Conservation (phyloP, 2,329 filamentous ascomycete genomes). For the Seiridium cupressi region DNA sequence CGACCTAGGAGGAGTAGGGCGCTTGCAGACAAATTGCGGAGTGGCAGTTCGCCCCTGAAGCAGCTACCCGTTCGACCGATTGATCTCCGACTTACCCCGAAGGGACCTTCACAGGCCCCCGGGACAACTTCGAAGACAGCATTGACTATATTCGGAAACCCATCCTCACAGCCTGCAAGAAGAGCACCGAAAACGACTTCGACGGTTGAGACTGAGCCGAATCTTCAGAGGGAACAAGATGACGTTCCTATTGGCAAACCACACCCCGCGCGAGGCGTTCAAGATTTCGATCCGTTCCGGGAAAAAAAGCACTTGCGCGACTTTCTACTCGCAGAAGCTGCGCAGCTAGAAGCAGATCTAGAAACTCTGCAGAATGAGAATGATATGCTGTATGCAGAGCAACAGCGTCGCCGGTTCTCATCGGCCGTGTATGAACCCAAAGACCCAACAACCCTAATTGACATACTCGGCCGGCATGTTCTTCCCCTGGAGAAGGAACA, state of each 20-base stretch:
- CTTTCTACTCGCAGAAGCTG: conserved; percentile 53
- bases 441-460: conserved; percentile 37
- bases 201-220: background rate
- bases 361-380: conserved; percentile 56
- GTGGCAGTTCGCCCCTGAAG: conserved; percentile 45
- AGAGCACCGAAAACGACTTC: background rate
- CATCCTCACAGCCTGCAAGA: background rate
- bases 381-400: conserved; percentile 46
- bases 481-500: conserved; percentile 33
- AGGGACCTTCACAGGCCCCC: background rate
- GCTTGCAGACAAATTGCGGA: conserved; percentile 37
- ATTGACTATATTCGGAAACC: conserved; percentile 5
- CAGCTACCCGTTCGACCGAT: conserved; percentile 33
- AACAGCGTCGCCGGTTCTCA: conserved; percentile 22
- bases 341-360: conserved; percentile 58
- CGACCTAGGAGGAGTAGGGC: conserved; percentile 40
- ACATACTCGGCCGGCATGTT: conserved; percentile 39
- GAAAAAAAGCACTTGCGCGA: conserved; percentile 53
- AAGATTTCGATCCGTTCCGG: conserved; percentile 38
- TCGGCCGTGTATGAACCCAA: conserved; percentile 23
- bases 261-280: conserved; percentile 40
- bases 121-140: background rate
- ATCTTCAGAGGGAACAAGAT: background rate
- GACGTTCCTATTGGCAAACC: conserved; percentile 9
- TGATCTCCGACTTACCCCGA: conserved; percentile 7